Percentiles rank a stretch among this genome's conserved stretches.
Conservation (phyloP, 805 yeast genomes). For the Groenewaldozyma salmanticensis region DNA sequence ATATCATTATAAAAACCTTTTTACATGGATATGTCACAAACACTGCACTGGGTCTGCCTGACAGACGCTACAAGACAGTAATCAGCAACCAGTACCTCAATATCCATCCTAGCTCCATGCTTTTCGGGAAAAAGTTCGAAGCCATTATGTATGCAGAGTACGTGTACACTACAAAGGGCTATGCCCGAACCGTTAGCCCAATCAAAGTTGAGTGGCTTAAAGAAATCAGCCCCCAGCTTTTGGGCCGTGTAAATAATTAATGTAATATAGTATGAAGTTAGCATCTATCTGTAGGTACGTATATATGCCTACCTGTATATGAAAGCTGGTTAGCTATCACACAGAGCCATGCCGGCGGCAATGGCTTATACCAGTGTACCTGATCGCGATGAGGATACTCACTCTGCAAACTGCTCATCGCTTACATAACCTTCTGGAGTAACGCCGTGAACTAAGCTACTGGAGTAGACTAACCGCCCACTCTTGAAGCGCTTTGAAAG, state of each 20-base stretch:
- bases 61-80: conserved; percentile 81
- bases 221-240: conserved; percentile 61
- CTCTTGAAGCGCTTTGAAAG: no score
- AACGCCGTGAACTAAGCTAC: no score
- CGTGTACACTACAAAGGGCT: conserved; percentile 86
- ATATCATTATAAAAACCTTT: conserved; percentile 59
- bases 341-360: no score
- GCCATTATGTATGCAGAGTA: conserved; percentile 93
- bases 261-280: background rate
- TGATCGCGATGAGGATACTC: no score
- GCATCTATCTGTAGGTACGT: no score
- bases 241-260: conserved; percentile 27
- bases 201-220: conserved; percentile 80
- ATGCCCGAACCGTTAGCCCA: conserved; percentile 80
- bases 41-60: conserved; percentile 92
- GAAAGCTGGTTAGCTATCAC: no score
- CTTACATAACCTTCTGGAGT: no score
- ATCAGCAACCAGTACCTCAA: conserved; percentile 69
- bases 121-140: conserved; percentile 74
- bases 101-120: conserved; percentile 81
- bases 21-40: conserved; percentile 75
- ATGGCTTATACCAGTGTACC: no score
- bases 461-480: no score
- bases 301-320: no score
- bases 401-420: no score